Conservation (phyloP, 371 early-diverging fungal species). For the Rhizopus delemar region DNA sequence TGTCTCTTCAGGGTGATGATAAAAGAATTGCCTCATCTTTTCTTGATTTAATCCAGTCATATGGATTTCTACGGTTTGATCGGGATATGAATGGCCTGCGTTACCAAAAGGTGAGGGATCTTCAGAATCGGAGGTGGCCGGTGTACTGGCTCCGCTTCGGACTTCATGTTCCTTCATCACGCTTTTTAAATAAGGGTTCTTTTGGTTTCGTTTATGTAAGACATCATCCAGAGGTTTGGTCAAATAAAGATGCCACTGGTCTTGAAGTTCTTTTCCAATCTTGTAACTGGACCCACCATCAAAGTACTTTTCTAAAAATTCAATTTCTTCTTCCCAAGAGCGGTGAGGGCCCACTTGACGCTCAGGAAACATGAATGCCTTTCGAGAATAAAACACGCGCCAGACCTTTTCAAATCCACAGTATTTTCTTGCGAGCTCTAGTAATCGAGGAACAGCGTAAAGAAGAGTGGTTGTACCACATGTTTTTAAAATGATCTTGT, state of each 20-base stretch:
- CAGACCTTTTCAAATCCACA: slow-evolving; percentile 74
- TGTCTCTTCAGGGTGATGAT: slow-evolving; percentile 52
- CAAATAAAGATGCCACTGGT: slow-evolving; percentile 94
- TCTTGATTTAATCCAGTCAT: slow-evolving; percentile 86
- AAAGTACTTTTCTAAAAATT: slow-evolving; percentile 68
- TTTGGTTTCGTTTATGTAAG: slow-evolving; percentile 27
- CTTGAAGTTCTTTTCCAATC: slow-evolving; percentile 89
- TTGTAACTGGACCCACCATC: slow-evolving; percentile 83
- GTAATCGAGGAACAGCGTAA: slow-evolving; percentile 78
- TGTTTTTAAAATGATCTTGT: slow-evolving; percentile 93
- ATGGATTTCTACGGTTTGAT: slow-evolving; percentile 91
- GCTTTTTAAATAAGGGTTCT: slow-evolving; percentile 19
- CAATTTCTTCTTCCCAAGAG: slow-evolving; percentile 89
- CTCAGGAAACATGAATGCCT: slow-evolving; percentile 95
- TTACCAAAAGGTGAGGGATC: slow-evolving; percentile 51
- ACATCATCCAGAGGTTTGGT: slow-evolving; percentile 68
- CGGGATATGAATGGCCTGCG: slow-evolving; percentile 49
- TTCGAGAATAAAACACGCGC: slow-evolving; percentile 93
- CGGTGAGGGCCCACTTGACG: slow-evolving; percentile 86
- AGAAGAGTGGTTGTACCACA: slow-evolving; percentile 96
- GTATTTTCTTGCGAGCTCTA: slow-evolving; percentile 78
- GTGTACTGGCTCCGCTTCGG: slow-evolving; percentile 38
- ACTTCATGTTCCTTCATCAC: slow-evolving; percentile 23
- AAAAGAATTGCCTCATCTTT: slow-evolving; percentile 66
- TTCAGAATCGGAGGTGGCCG: slow-evolving; percentile 30